Base-by-base conservation (phyloP, 306 rosid genomes). In the Pyrus communis region DNA sequence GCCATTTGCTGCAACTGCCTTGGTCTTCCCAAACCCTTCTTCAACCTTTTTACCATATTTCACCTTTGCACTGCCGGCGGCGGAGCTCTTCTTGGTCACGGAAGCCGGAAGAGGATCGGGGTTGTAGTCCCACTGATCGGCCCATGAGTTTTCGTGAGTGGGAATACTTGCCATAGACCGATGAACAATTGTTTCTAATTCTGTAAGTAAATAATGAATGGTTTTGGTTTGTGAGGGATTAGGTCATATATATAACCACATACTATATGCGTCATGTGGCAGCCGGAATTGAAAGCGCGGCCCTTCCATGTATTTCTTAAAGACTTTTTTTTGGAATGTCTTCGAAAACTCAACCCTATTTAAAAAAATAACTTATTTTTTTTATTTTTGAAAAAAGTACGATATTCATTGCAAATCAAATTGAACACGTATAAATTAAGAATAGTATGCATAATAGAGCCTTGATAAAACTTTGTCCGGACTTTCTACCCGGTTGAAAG, bases 121-220 rank as follows among this genome's bases (percentile, higher is more conserved):
- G 28, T 63, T 12, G 77, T 62, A 62, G 67, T 78, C 88, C 85
- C 87, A 84, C 69, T 84, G 87, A 60, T 77, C 87, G 1, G 84
- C 87, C 87, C 87, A 80, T 9, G 87, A 72, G 69, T 60, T 18
- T 33, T 71, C 82, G 60, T 71, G 67, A 28, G 7, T 22, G 33
- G 85, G 60, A 38, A 71, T 40, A 51, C 65, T 77, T 63, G 64
- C 79, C 82, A 78, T 82, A 11, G 72, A 2, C 19, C 7, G 66
- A 23, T 25, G 66, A 25, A 27, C 6, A 6, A 23, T 61, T 61
- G 66, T 5, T 12, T 27, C 30, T 14, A 14, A 14, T 61, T 61
- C 7, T 27, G 67, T 5, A 64, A 31, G 45, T 8, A 18, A 14
- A 27, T 28, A 25, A 11, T 14, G 38, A 42, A 62, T 61, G 67